phyloP scores from a whole-genome alignment of 2,329 filamentous ascomycete species.

The Aspergillus ochraceus region DNA sequence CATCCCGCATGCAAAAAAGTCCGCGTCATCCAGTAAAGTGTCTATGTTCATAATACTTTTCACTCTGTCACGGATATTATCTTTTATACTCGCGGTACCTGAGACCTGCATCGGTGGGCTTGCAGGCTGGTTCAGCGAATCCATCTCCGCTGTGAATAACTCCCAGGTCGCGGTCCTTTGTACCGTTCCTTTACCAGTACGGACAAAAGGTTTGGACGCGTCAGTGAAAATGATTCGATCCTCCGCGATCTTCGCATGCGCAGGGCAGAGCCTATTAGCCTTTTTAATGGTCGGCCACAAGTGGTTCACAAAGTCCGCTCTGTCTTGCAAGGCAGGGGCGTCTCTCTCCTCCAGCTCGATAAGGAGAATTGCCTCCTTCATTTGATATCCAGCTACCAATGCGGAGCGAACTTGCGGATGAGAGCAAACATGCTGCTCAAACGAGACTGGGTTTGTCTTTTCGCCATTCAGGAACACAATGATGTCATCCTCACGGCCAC shows the following conservation, averaged over 20 bases:
- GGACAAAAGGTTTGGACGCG: conserved; percentile 43
- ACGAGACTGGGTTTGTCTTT: conserved; percentile 44
- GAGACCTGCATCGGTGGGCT: too few relatives aligned
- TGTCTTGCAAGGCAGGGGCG: conserved; percentile 1
- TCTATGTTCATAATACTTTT: conserved; percentile 8
- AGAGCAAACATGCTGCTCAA: conserved; percentile 34
- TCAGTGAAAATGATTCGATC: conserved; percentile 44
- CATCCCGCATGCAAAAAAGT: conserved; percentile 12
- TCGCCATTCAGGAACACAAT: conserved; percentile 44
- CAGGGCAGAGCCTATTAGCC: conserved; percentile 41
- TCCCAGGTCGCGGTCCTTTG: not conserved
- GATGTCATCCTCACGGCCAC: conserved; percentile 36
- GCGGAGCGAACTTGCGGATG: conserved; percentile 31
- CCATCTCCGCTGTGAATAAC: too few relatives aligned
- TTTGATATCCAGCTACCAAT: conserved; percentile 35
- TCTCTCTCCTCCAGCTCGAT: conserved; percentile 18
- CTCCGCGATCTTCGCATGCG: conserved; percentile 43
- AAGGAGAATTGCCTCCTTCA: conserved; percentile 35
- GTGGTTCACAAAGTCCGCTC: conserved; percentile 34
- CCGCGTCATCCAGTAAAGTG: not conserved
- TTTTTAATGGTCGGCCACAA: conserved; percentile 46
- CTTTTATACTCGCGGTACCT: too few relatives aligned
- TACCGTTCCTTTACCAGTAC: conserved; percentile 44
- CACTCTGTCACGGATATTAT: conserved; percentile 2
- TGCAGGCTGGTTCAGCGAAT: too few relatives aligned